These are phyloP conservation scores for Suillus ampliporus DNA, from an alignment of 768 basidiomycete genomes.

Conservation along the genomic window DNA sequence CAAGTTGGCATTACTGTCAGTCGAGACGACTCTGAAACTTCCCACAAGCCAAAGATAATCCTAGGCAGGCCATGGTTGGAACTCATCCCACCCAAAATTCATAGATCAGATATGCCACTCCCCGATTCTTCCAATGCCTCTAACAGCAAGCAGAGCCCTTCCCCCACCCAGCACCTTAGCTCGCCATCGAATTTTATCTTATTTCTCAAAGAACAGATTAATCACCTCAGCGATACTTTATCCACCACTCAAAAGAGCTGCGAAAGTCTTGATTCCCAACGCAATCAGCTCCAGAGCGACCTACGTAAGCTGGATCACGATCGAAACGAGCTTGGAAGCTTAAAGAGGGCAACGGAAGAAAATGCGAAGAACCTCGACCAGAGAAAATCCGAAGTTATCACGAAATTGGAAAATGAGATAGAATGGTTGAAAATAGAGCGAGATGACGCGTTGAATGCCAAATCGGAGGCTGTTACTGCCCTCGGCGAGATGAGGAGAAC, in stretches of 20 bases:
- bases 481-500: not conserved
- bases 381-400: not conserved
- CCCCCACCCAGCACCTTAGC: not conserved
- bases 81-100: constrained; percentile 4
- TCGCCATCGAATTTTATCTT: constrained; percentile 1
- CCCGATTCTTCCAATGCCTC: not conserved
- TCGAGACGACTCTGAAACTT: constrained; percentile 2
- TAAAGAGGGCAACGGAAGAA: not conserved
- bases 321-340: not conserved
- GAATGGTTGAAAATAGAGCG: not conserved
- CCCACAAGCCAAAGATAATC: constrained; percentile 2
- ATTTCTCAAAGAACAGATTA: not conserved
- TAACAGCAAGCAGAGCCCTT: not conserved
- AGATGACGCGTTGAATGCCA: not conserved
- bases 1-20: constrained; percentile 6
- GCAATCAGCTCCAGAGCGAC: constrained; percentile 2
- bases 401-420: not conserved
- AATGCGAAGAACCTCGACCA: not conserved
- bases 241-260: not conserved
- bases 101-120: not conserved
- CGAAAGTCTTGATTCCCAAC: not conserved
- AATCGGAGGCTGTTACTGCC: not conserved
- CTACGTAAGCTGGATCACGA: not conserved
- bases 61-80: constrained; percentile 8
- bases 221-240: not conserved